A percentile compares a stretch with the other conserved stretches of the same genome.
Evolutionary conservation across 495 filamentous ascomycete genomes (phyloP).

Genomic region (Talaromyces nanjingensis): DNA sequence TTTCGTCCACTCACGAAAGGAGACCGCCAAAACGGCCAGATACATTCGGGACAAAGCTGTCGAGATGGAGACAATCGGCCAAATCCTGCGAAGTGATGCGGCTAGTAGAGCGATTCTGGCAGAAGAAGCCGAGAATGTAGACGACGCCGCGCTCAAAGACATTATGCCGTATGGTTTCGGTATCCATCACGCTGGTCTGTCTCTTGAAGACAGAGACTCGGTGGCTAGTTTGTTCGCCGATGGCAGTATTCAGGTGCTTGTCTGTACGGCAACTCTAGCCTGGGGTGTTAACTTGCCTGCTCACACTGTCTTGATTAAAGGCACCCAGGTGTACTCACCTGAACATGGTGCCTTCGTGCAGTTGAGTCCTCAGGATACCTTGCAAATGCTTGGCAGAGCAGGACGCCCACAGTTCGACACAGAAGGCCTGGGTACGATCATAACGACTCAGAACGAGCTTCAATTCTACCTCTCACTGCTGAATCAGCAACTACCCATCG

Average conservation of each 20-base stretch:
- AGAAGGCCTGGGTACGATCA: constrained; percentile 97
- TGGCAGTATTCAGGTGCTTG: constrained; percentile 87
- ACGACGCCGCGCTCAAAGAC: constrained; percentile 87
- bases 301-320: constrained; percentile 95
- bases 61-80: constrained; percentile 92
- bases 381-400: constrained; percentile 98
- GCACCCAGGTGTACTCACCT: constrained; percentile 94
- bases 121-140: constrained; percentile 75
- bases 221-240: constrained; percentile 93
- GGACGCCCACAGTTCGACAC: constrained; percentile 96
- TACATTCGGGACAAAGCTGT: constrained; percentile 94
- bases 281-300: constrained; percentile 96
- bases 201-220: constrained; percentile 81
- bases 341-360: constrained; percentile 99
- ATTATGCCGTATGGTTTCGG: constrained; percentile 93
- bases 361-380: constrained; percentile 90
- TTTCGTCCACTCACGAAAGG: constrained; percentile 96
- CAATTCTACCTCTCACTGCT: constrained; percentile 94
- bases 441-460: constrained; percentile 89
- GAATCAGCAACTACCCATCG: constrained; percentile 96
- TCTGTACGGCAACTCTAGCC: constrained; percentile 91
- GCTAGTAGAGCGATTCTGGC: constrained; percentile 82
- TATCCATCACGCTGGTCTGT: constrained; percentile 97
- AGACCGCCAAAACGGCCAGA: constrained; percentile 94
- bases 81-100: constrained; percentile 89